These are phyloP conservation scores for Bothriochloa decipiens DNA, from an alignment of 176 grass and related monocot species.

Conservation along the genomic window DNA sequence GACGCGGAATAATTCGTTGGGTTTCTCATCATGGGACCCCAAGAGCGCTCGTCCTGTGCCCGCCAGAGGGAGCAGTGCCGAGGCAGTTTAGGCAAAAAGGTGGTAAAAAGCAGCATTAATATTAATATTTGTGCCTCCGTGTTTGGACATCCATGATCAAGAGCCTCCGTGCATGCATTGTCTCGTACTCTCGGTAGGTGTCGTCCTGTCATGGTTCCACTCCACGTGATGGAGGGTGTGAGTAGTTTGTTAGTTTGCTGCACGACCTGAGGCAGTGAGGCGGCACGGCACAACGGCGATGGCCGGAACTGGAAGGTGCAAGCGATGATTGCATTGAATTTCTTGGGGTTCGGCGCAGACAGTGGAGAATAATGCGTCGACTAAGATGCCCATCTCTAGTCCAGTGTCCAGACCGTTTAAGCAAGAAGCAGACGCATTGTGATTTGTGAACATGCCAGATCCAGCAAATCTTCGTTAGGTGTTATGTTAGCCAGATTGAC, in stretches of 20 bases:
- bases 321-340: neutral
- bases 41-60: neutral
- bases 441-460: neutral
- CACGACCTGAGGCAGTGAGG: neutral
- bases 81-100: neutral
- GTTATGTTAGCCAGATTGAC: neutral
- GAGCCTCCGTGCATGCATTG: no score
- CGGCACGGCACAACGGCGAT: neutral
- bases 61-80: neutral
- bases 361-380: neutral
- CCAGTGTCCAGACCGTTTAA: neutral
- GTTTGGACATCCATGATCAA: neutral
- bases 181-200: no score
- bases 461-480: neutral
- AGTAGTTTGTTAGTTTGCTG: neutral
- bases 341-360: neutral
- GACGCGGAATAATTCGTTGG: neutral
- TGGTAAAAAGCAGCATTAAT: neutral
- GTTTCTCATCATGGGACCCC: neutral
- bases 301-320: neutral
- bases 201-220: no score
- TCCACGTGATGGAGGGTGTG: no score
- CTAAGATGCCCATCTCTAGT: neutral
- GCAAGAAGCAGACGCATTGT: neutral
- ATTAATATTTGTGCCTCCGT: neutral